phyloP scores from a whole-genome alignment of 495 filamentous ascomycete species.

The Aspergillus mulundensis region DNA sequence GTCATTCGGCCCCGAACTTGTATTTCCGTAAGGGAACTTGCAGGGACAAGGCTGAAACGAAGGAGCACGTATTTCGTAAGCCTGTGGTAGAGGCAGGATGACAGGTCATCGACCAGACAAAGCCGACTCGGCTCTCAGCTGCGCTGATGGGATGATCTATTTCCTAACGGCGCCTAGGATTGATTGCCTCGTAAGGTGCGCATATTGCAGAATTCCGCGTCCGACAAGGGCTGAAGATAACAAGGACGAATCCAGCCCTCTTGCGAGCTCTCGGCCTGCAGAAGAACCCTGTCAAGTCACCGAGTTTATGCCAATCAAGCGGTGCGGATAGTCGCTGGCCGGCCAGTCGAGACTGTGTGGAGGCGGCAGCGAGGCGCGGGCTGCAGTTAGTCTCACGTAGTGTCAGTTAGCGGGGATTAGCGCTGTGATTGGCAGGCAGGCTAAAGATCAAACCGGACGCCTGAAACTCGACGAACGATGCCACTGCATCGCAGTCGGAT shows the following conservation, averaged over 20 bases:
- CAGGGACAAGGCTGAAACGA: not conserved
- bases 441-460: not conserved
- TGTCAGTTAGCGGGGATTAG: not conserved
- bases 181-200: not conserved
- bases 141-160: not conserved
- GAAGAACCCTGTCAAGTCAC: not conserved
- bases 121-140: not conserved
- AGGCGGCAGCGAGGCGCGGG: not conserved
- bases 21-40: not conserved
- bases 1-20: not conserved
- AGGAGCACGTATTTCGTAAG: too few relatives aligned
- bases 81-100: not conserved
- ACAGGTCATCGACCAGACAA: not conserved
- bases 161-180: not conserved
- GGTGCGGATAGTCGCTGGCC: slow-evolving; percentile 1
- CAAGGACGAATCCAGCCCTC: not conserved
- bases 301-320: not conserved
- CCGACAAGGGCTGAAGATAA: slow-evolving; percentile 1
- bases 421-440: not conserved
- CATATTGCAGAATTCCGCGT: not conserved
- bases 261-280: not conserved
- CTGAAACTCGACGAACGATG: slow-evolving; percentile 1
- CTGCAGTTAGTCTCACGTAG: not conserved
- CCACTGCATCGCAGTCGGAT: not conserved
- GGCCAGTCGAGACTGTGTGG: not conserved